These are phyloP conservation scores for Kandelia obovata DNA, from an alignment of 345 rosid species.

Conservation along the genomic window DNA sequence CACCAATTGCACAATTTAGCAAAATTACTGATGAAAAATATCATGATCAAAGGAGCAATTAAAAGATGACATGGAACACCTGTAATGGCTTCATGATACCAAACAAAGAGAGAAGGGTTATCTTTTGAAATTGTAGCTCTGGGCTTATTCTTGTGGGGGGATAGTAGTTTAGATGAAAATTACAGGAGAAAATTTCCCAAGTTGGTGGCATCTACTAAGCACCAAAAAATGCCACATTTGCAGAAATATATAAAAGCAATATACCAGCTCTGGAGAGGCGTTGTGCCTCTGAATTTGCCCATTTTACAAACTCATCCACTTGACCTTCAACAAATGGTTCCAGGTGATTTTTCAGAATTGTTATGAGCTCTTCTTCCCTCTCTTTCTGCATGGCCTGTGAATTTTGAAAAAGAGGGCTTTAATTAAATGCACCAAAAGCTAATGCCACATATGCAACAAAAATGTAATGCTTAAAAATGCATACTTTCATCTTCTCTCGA, in stretches of 20 bases:
- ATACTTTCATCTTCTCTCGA: slow-evolving; percentile 72
- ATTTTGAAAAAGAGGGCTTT: not conserved
- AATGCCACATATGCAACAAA: not conserved
- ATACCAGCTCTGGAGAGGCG: slow-evolving; percentile 80
- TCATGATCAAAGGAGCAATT: not conserved
- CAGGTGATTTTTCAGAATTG: slow-evolving; percentile 56
- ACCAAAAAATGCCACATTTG: too few relatives aligned
- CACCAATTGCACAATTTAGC: not conserved
- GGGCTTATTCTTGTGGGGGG: not conserved
- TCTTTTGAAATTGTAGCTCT: slow-evolving; percentile 3
- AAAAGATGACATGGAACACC: not conserved
- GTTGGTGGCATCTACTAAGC: too few relatives aligned
- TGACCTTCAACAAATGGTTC: slow-evolving; percentile 70
- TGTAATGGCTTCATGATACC: not conserved
- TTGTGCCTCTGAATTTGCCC: slow-evolving; percentile 77
- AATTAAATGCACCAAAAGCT: not conserved
- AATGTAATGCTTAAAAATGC: not conserved
- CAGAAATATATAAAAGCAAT: not conserved
- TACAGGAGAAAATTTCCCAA: too few relatives aligned
- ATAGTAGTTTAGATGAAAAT: too few relatives aligned
- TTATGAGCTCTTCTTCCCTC: slow-evolving; percentile 69
- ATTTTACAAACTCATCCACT: slow-evolving; percentile 50
- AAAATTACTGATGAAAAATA: too few relatives aligned
- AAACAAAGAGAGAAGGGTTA: not conserved
- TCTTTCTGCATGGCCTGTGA: slow-evolving; percentile 67